Conservation (phyloP, 805 yeast genomes). For the Sungouiella thailandica region DNA sequence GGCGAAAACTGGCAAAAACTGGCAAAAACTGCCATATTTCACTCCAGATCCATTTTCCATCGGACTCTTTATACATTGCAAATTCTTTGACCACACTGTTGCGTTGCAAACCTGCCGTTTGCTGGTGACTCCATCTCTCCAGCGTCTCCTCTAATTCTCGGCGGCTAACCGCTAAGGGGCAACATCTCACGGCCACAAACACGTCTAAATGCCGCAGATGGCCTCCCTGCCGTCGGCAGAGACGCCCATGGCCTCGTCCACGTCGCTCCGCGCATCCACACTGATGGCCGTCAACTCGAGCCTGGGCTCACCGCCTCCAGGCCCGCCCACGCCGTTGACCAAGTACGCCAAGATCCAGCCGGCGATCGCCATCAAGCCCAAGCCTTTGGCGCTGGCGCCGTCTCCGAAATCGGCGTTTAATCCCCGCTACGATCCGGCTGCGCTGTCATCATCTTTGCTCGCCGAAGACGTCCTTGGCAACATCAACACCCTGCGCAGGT, state of each 20-base stretch:
- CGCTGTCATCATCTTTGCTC: constrained; percentile 4
- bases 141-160: too few species aligned
- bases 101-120: too few species aligned
- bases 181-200: too few species aligned
- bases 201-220: not conserved
- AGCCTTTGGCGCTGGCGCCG: constrained; percentile 24
- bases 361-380: constrained; percentile 36
- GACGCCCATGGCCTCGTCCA: constrained; percentile 1
- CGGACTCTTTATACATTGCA: too few species aligned
- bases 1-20: too few species aligned
- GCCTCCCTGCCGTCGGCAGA: not conserved
- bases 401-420: constrained; percentile 24
- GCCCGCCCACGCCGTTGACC: constrained; percentile 6
- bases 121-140: too few species aligned
- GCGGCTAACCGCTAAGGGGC: too few species aligned
- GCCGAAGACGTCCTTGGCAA: constrained; percentile 16
- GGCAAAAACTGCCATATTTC: too few species aligned
- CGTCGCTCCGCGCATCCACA: constrained; percentile 2
- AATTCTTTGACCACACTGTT: too few species aligned
- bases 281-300: constrained; percentile 1
- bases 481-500: constrained; percentile 63
- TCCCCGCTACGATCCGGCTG: constrained; percentile 14
- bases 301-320: constrained; percentile 1
- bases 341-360: constrained; percentile 36
- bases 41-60: too few species aligned